Conservation (phyloP, 2,329 filamentous ascomycete species). For the Raffaelea ambrosiae region DNA sequence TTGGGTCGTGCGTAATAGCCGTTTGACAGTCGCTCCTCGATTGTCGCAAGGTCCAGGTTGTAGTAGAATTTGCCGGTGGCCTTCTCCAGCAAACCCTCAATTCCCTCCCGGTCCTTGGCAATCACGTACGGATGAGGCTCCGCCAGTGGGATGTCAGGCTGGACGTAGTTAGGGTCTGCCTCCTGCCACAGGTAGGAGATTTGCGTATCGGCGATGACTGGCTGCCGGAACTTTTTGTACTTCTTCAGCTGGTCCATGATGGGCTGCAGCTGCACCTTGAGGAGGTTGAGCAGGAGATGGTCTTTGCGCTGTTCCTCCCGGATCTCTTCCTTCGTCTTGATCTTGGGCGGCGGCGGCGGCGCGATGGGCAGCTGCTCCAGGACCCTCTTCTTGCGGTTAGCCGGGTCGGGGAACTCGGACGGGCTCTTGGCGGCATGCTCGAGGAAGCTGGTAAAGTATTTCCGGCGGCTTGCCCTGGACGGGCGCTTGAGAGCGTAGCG, state of each 20-base stretch:
- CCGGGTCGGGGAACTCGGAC: constrained; percentile 76
- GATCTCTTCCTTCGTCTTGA: constrained; percentile 67
- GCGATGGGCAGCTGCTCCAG: constrained; percentile 71
- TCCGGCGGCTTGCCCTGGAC: constrained; percentile 56
- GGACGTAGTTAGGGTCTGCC: constrained; percentile 63
- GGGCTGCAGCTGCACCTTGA: constrained; percentile 84
- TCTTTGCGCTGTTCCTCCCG: constrained; percentile 76
- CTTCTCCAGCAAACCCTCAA: constrained; percentile 66
- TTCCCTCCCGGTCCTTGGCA: constrained; percentile 68
- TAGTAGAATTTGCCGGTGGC: constrained; percentile 81
- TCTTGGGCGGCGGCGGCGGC: constrained; percentile 59
- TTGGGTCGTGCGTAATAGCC: constrained; percentile 88
- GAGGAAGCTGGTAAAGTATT: constrained; percentile 72
- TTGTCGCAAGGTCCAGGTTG: constrained; percentile 85
- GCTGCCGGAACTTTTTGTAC: constrained; percentile 80
- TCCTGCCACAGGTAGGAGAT: constrained; percentile 82
- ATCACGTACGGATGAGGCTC: constrained; percentile 69
- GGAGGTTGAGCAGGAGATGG: constrained; percentile 69
- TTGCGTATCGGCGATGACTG: constrained; percentile 63
- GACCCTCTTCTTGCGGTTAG: constrained; percentile 77
- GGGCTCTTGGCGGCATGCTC: constrained; percentile 76
- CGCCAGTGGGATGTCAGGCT: constrained; percentile 46
- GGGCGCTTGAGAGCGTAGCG: constrained; percentile 63
- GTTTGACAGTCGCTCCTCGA: constrained; percentile 93
- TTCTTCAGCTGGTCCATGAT: constrained; percentile 98